Base-by-base conservation (phyloP, 2,329 filamentous ascomycete genomes). In the Harringtonia aguacate region DNA sequence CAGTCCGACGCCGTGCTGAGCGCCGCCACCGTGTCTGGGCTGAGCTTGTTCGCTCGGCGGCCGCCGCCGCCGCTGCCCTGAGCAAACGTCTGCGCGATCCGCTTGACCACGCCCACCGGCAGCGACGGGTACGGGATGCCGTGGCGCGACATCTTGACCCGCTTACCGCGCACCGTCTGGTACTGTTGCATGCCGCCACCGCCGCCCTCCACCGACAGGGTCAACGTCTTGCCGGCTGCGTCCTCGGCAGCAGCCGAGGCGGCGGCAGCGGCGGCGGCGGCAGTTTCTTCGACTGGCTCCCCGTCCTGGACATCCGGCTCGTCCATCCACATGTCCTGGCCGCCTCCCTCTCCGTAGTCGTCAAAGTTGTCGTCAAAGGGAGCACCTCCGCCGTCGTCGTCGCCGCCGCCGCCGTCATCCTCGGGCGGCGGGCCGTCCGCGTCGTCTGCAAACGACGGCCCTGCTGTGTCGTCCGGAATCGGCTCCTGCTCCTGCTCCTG, bases 1-100 rank as follows among this genome's bases (percentile, higher is more conserved):
- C 86, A 92, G 49, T 94, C 86, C 3, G 85, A 85, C 1, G 87
- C 86, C 58, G 87, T 81, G 55, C 82, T 79, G 43, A 95, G 77
- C 5, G 82, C 81, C 27, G 75, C 73, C 31, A 94, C 65, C 2
- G 84, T 81, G 41, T 92, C 85, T 37, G 83, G 78, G 46, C 73
- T 79, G 38, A 94, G 75, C 51, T 81, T 85, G 6, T 76, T 67
- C 53, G n/a, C n/a, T n/a, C n/a, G n/a, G n/a, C n/a, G n/a, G n/a
- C 82, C 86, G 52, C 73, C 73, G 10, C 73, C 68, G 18, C 80
- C 79, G 36, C 79, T 76, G 4, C 76, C 77, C 53, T 79, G 78
- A 18, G 83, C 74, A 55, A 87, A 86, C 2, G 75, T 81, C 29
- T 80, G 81, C 8, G 82, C 81, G 2, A 87, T 63, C 49, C 78